Evolutionary conservation across 257 asterid species (phyloP), one percentile per base, ranked within the genome.

Genomic region (Capsicum baccatum): DNA sequence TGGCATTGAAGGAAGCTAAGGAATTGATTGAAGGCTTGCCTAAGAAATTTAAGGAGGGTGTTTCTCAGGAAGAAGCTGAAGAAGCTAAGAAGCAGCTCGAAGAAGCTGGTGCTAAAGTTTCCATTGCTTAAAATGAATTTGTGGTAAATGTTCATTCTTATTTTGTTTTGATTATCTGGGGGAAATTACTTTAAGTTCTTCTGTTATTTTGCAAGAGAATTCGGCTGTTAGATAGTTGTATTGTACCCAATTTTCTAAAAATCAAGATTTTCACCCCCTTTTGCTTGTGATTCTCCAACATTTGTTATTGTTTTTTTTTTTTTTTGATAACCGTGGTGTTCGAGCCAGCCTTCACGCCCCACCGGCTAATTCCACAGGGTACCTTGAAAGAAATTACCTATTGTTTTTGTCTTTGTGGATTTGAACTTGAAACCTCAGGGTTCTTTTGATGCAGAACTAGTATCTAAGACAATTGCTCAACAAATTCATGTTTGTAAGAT

Each of bases 81-180:
- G 99, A 94, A 52, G 98, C 96, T 21, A 96, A 94, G 92, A 96
- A 96, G 89, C 95, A 94, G 91, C 99, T 95, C 1, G 98, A 94
- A 84, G 98, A 52, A 9, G 99, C 98, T 68, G 98, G 99, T 16
- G 97, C 98, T 6, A 93, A 93, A 84, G 86, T 95, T 17, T 82
- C 97, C 37, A 94, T 95, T 85, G 90, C 85, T 83, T 84, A 78
- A 78, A 84, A 48, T 21, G 33, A 47, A 14, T 39, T 39, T 57
- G 55, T 52, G 64, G 69, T 55, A 55, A 73, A 81, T 59, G 57
- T 33, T 56, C 17, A 67, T 70, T 52, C 55, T 66, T 37, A 26
- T 14, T 63, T 81, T 50, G 35, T 62, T 81, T 17, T 81, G 74
- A 81, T 55, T 17, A 13, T 80, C 39, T n/a, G 79, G 67, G 62